Evolutionary conservation across 257 asterid species (phyloP), one percentile per base, ranked within the genome.

Genomic region (Forsythia suspensa): DNA sequence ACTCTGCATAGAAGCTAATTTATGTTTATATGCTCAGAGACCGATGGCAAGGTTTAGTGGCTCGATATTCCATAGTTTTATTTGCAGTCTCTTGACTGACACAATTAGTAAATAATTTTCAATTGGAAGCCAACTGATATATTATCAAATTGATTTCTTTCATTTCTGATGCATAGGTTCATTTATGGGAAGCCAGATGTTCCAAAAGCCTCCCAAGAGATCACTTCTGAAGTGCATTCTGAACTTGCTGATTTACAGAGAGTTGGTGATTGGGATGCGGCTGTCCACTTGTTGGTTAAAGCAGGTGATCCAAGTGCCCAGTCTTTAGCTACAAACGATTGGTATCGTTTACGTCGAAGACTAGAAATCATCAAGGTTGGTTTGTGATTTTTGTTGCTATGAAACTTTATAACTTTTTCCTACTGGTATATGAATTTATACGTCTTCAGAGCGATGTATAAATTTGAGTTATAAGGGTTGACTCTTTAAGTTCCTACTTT

Each of bases 101-200:
- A 63, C 69, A 63, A 63, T 63, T 63, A 63, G 16, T 63, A 63
- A 63, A 63, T 21, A 1, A 24, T 63, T n/a, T 72, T 75, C 63
- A 65, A 29, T 36, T 52, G 48, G 55, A 40, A 77, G 8, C 41
- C 34, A 3, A 38, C 46, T 52, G 36, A 38, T 52, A 52, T 52
- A 70, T 73, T 44, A 78, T 52, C 70, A 57, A 78, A 65, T 69
- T 46, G 51, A 39, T 38, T 40, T 80, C 72, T 75, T 74, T 81
- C 77, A 52, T 63, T 71, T 74, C 59, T 86, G 75, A 57, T 72
- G 63, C 84, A 41, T 73, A 95, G 98, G 99, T 93, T 89, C 89
- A 90, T 95, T 46, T 93, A 95, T 69, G 99, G 99, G 88, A 94
- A 86, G 83, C 98, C 99, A 67, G 92, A 91, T 88, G 97, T 94